Evolutionary conservation across 2,329 filamentous ascomycete genomes (phyloP), one percentile per base, ranked within the genome.

Genomic region (Ophiostoma ips): DNA sequence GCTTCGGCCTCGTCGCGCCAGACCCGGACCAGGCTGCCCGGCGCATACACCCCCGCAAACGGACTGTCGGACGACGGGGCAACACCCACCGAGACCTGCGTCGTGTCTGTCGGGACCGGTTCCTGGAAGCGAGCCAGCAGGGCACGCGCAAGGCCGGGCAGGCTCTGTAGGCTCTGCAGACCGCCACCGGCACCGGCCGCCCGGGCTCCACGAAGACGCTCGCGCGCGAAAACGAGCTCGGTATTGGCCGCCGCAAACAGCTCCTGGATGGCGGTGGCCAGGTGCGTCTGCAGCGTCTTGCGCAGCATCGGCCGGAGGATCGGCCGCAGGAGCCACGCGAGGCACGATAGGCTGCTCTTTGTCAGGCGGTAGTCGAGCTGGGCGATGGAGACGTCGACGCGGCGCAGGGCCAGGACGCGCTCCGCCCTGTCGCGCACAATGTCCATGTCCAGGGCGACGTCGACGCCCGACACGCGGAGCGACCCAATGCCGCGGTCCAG

Each of bases 401-500:
- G 74, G 36, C 79, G 79, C 5, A 96, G 73, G 0, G 82, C 80
- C 9, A 96, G 73, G 11, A 96, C 83, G 59, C 89, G 79, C 59
- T 95, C 89, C 2, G 94, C 66, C 2, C 75, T 72, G 55, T 89
- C 83, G 52, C 81, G 81, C 45, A 83, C 83, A 48, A 96, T 77
- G 61, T 94, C 88, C 0, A 95, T 68, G 57, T 95, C 87, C 6
- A 95, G 68, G 28, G 85, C 79, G 46, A 96, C 77, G 62, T 95
- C 90, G 52, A 95, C 79, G 16, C 90, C 90, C 63, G 95, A 90
- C 5, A 96, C 77, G 41, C 79, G 77, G 64, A 96, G 88, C 30
- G 83, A 87, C 5, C 84, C 87, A 45, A 95, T 84, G 4, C 90
- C 90, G 62, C 88, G 76, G 59, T 95, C 88, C 2, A 79, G 77